These are phyloP conservation scores for Escallonia rubra DNA, from an alignment of 129 eudicot species.

Conservation along the genomic window DNA sequence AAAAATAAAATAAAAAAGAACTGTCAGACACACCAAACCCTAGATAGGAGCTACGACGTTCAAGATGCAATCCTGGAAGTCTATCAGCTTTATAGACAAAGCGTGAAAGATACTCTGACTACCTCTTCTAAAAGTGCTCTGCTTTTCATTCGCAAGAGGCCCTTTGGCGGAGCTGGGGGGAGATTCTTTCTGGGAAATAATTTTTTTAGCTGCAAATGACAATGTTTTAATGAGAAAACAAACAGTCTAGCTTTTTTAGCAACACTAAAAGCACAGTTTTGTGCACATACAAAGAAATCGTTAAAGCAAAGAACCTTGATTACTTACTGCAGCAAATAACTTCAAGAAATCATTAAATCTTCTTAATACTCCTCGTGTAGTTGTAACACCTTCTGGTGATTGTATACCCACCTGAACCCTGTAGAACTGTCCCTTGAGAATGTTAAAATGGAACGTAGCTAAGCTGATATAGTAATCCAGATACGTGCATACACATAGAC, in stretches of 20 bases:
- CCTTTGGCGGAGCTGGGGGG: conserved; percentile 95
- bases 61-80: not conserved
- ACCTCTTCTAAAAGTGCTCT: conserved; percentile 90
- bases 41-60: not conserved
- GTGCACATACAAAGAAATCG: too few species aligned
- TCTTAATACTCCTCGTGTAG: conserved; percentile 78
- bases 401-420: conserved; percentile 94
- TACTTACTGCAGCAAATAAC: conserved; percentile 86
- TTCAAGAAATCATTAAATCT: conserved; percentile 95
- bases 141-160: conserved; percentile 71
- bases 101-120: not conserved
- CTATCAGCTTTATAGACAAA: too few species aligned
- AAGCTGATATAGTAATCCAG: conserved; percentile 2
- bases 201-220: conserved; percentile 58
- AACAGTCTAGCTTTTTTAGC: too few species aligned
- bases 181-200: conserved; percentile 71
- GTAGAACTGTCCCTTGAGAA: conserved; percentile 73
- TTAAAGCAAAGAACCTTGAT: not conserved
- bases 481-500: not conserved
- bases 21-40: too few species aligned
- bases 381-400: conserved; percentile 87
- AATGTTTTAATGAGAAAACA: not conserved
- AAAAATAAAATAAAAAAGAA: too few species aligned
- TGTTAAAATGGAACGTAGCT: conserved; percentile 27
- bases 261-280: too few species aligned